A percentile compares a stretch with the other conserved stretches of the same genome.
phyloP scores from a whole-genome alignment of 2,329 filamentous ascomycete genomes.

The Diaporthe eres region DNA sequence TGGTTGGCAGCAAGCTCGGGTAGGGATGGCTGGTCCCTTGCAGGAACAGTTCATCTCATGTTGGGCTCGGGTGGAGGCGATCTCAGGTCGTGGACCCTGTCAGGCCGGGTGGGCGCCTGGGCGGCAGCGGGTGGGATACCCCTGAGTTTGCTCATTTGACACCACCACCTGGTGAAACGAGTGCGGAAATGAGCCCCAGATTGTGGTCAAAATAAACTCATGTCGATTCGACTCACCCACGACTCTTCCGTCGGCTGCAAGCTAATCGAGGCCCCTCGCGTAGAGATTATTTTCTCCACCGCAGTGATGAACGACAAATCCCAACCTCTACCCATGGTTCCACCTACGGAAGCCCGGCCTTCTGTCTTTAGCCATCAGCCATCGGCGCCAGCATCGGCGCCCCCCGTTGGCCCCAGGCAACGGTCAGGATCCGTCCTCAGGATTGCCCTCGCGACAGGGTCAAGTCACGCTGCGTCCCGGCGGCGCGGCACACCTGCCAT shows the following conservation, averaged over 20 bases:
- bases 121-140: constrained; percentile 33
- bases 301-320: not conserved
- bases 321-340: constrained; percentile 26
- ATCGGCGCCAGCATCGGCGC: constrained; percentile 1
- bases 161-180: constrained; percentile 28
- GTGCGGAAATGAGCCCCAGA: constrained; percentile 27
- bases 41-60: constrained; percentile 35
- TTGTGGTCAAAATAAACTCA: constrained; percentile 32
- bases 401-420: not conserved
- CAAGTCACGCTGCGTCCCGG: constrained; percentile 1
- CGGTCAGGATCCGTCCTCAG: not conserved
- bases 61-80: constrained; percentile 18
- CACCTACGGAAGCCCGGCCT: not conserved
- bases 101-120: constrained; percentile 12
- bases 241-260: constrained; percentile 15
- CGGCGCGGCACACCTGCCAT: constrained; percentile 28
- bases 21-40: constrained; percentile 31
- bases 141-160: constrained; percentile 34
- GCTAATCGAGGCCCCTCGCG: constrained; percentile 15
- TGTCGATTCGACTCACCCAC: constrained; percentile 13
- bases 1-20: not conserved
- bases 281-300: constrained; percentile 26
- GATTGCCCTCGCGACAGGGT: not conserved
- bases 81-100: constrained; percentile 21
- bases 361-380: not conserved